Base-by-base conservation (phyloP, 257 asterid species). In the Solanum clarkiae region DNA sequence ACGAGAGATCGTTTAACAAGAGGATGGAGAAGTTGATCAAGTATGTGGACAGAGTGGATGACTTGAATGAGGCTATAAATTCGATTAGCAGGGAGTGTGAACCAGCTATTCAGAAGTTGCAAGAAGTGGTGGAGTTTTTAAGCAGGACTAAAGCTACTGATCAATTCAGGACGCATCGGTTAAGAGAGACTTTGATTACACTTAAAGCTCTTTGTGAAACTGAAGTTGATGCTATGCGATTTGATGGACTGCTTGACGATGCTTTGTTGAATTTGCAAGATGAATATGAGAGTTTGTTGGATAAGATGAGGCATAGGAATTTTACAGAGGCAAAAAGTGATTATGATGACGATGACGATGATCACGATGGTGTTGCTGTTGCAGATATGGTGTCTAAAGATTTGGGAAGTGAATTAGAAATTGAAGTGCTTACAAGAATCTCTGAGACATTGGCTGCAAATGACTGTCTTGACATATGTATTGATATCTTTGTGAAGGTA, bases 81-180 rank as follows among this genome's bases (percentile, higher is more conserved):
- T 84, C 86, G 8, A 91, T 94, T n/a, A n/a, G 93, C 84, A 84
- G 59, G 26, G 98, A 93, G 55, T 90, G 94, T 44, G 97, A 91
- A 60, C 92, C 97, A 4, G 93, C 94, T 2, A 91, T 94, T 69
- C 98, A 91, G 89, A 95, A 93, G 90, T 89, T 95, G 65, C 98
- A 93, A 40, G 97, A 95, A 85, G 98, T 92, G 81, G 98, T 95
- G 80, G 97, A 95, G 93, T 95, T 92, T 85, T 62, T 95, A 91
- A 95, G 98, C 79, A 89, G 98, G 92, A 95, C 98, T 5, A 95
- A 93, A 82, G 98, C 98, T 16, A 87, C 96, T 4, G 98, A 95
- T 87, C 91, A 84, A 32, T 91, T 89, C 87, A 86, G 97, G 87
- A 92, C 93, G 40, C 86, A 84, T 53, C 89, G 93, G 7, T 68